A percentile compares a stretch with the other conserved stretches of the same genome.
Conservation (phyloP, 371 early-diverging fungal genomes). For the Umbelopsis sp. region DNA sequence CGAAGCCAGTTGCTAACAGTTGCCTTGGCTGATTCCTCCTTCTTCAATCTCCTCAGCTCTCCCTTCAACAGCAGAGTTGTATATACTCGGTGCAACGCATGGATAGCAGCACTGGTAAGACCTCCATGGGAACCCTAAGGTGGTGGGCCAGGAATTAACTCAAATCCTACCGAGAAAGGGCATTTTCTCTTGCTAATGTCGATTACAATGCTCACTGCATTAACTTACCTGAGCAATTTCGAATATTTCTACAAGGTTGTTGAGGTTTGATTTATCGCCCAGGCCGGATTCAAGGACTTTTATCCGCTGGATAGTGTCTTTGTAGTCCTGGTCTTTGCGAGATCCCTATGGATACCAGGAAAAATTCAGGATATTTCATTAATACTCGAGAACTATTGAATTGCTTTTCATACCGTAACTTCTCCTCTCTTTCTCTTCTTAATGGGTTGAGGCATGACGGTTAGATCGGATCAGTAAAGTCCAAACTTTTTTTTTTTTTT, state of each 20-base stretch:
- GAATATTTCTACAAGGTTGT: conserved; percentile 61
- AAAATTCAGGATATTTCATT: neutral
- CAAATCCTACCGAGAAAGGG: neutral
- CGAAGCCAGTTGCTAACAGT: conserved; percentile 78
- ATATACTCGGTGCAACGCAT: conserved; percentile 75
- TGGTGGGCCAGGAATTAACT: neutral
- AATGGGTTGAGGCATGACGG: conserved; percentile 30
- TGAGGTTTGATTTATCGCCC: conserved; percentile 60
- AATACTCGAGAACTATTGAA: neutral
- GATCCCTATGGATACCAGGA: neutral
- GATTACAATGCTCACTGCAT: neutral
- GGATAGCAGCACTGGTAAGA: conserved; percentile 67
- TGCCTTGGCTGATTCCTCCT: conserved; percentile 43
- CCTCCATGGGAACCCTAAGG: conserved; percentile 41
- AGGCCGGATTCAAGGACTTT: conserved; percentile 56
- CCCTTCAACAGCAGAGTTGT: conserved; percentile 66
- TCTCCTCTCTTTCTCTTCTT: conserved; percentile 33
- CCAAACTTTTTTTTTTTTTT: conserved; percentile 14
- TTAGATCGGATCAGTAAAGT: neutral
- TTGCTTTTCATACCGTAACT: conserved; percentile 3
- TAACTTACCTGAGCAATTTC: conserved; percentile 47
- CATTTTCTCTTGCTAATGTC: neutral
- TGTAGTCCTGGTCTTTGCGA: conserved; percentile 19
- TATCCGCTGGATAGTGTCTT: conserved; percentile 42
- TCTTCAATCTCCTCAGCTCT: conserved; percentile 54